Evolutionary conservation across 1,139 yeast genomes (phyloP).

Genomic region (Kurtzmaniella quercitrusa): DNA sequence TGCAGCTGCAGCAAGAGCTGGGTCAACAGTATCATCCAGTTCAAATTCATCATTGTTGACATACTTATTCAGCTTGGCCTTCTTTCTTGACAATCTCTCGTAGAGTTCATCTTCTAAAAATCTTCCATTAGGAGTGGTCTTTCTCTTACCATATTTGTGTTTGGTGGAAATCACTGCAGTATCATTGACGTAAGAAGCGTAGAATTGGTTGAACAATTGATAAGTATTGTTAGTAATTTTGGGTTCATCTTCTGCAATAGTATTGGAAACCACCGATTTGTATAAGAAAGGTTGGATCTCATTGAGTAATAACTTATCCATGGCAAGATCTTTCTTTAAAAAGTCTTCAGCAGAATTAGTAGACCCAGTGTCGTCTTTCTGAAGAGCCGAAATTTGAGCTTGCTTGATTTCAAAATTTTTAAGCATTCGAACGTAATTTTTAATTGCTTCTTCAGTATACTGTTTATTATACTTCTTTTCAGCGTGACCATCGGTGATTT

Average conservation of each 20-base stretch:
- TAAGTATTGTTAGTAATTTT: conserved; percentile 7
- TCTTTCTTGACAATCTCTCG: not conserved
- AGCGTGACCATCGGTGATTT: conserved; percentile 11
- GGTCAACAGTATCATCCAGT: conserved; percentile 3
- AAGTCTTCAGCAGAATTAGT: conserved; percentile 1
- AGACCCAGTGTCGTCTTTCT: not conserved
- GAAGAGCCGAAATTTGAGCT: not conserved
- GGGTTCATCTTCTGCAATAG: not conserved
- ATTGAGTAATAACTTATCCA: conserved; percentile 7
- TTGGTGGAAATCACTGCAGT: conserved; percentile 9
- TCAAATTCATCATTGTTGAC: conserved; percentile 4
- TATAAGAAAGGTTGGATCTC: conserved; percentile 10
- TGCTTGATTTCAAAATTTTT: conserved; percentile 2
- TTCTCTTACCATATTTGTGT: conserved; percentile 1
- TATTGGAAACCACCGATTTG: not conserved
- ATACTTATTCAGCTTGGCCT: conserved; percentile 9
- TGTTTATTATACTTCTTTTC: conserved; percentile 12
- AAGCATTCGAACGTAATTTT: conserved; percentile 5
- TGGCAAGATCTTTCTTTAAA: conserved; percentile 7
- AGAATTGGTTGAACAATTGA: conserved; percentile 12
- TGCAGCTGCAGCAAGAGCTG: not conserved
- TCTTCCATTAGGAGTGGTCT: not conserved
- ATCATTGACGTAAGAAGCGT: conserved; percentile 13
- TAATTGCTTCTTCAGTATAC: conserved; percentile 11
- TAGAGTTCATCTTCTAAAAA: conserved; percentile 1